phyloP scores from a whole-genome alignment of 176 grass and related monocot genomes.

The Oryza australiensis region DNA sequence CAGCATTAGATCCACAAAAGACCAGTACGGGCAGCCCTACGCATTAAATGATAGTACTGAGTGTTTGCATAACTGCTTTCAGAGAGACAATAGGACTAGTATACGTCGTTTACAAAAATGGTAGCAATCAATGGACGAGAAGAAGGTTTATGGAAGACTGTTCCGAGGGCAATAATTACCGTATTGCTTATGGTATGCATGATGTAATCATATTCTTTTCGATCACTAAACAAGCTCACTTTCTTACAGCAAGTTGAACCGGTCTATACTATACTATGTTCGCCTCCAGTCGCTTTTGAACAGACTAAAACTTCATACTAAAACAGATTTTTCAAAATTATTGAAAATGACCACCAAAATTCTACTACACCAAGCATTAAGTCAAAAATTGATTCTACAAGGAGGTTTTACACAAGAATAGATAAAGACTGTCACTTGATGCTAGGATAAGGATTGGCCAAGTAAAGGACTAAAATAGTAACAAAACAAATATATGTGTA shows the following conservation, averaged over 20 bases:
- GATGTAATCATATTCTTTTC: background rate
- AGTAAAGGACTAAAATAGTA: background rate
- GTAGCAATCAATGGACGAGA: background rate
- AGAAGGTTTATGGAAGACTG: background rate
- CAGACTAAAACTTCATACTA: background rate
- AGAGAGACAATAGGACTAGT: background rate
- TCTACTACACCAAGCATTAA: background rate
- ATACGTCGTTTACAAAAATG: background rate
- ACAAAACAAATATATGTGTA: background rate
- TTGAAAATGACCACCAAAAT: constrained; percentile 13
- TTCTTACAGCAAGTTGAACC: background rate
- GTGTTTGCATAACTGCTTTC: background rate
- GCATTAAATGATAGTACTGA: background rate
- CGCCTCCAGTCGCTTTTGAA: background rate
- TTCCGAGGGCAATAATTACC: background rate
- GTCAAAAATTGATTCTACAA: background rate
- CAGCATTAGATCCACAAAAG: background rate
- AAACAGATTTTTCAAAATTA: background rate
- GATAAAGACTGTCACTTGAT: background rate
- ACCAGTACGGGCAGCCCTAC: background rate
- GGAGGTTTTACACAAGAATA: constrained; percentile 22
- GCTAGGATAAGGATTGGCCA: background rate
- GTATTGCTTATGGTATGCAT: background rate
- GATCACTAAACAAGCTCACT: background rate
- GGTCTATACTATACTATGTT: background rate